phyloP scores from a whole-genome alignment of 2,329 filamentous ascomycete genomes.

The Chlorencoelia australis region DNA sequence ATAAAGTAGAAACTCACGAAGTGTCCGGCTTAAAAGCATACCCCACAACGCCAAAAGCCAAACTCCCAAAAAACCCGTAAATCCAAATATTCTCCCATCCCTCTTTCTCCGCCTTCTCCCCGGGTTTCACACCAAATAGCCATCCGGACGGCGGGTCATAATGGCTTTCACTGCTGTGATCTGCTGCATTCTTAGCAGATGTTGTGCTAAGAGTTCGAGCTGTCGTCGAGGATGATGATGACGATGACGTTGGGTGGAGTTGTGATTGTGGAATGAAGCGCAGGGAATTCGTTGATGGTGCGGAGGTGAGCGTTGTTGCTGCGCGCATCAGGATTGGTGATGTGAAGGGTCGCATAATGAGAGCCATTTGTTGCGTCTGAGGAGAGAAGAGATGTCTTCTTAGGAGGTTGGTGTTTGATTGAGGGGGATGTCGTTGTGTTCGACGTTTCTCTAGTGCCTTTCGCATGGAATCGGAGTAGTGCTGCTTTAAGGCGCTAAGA shows the following conservation, averaged over 20 bases:
- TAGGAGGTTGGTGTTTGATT: too few relatives aligned
- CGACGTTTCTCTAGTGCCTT: too few relatives aligned
- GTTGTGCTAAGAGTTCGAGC: slow-evolving; percentile 1
- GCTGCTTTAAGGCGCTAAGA: too few relatives aligned
- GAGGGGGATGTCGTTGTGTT: too few relatives aligned
- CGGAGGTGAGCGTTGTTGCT: too few relatives aligned
- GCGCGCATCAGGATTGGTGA: too few relatives aligned
- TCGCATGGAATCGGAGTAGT: too few relatives aligned
- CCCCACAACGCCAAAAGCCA: slow-evolving; percentile 64
- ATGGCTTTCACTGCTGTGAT: slow-evolving; percentile 35
- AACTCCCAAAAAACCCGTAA: slow-evolving; percentile 73
- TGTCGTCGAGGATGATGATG: too few relatives aligned
- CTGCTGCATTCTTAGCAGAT: slow-evolving; percentile 10
- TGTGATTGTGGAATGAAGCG: slow-evolving; percentile 1
- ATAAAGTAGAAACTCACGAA: slow-evolving; percentile 57
- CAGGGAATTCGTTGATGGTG: too few relatives aligned
- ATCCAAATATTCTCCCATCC: slow-evolving; percentile 88
- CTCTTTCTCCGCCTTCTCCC: slow-evolving; percentile 91
- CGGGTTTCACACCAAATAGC: slow-evolving; percentile 89
- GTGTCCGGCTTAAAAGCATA: slow-evolving; percentile 98
- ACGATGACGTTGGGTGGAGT: neutral
- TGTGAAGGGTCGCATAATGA: too few relatives aligned
- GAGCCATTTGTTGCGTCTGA: too few relatives aligned
- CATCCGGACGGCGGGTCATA: slow-evolving; percentile 87
- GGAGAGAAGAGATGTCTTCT: too few relatives aligned